A percentile compares a stretch with the other conserved stretches of the same genome.
phyloP scores from a whole-genome alignment of 2,329 filamentous ascomycete species.

The Colletotrichum euphorbiae region DNA sequence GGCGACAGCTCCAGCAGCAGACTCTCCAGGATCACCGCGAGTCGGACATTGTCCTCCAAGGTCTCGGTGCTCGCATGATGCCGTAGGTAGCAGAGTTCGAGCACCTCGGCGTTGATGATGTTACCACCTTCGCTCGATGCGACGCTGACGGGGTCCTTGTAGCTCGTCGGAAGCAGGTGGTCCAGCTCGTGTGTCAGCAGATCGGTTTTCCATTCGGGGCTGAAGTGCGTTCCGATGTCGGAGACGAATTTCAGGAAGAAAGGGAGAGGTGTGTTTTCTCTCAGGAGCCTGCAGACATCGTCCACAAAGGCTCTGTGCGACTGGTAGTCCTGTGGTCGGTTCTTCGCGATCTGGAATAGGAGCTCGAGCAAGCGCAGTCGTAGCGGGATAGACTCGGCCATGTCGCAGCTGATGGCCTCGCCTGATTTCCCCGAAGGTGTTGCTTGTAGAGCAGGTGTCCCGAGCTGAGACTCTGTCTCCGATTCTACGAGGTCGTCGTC shows the following conservation, averaged over 20 bases:
- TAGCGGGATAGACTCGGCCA: conserved; percentile 68
- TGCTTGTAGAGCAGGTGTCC: conserved; percentile 52
- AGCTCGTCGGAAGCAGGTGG: conserved; percentile 56
- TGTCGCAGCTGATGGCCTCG: conserved; percentile 52
- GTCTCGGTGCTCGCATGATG: conserved; percentile 71
- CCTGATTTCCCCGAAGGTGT: conserved; percentile 36
- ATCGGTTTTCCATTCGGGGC: conserved; percentile 26
- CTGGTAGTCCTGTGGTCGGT: conserved; percentile 56
- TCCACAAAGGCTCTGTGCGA: conserved; percentile 68
- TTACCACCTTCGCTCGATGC: conserved; percentile 52
- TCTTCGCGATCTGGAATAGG: conserved; percentile 59
- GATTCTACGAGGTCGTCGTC: conserved; percentile 54
- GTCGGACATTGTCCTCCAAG: conserved; percentile 76
- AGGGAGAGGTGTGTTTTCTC: conserved; percentile 64
- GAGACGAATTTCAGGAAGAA: conserved; percentile 67
- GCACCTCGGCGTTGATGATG: conserved; percentile 57
- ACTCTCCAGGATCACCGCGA: conserved; percentile 76
- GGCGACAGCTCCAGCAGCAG: conserved; percentile 67
- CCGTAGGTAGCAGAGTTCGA: conserved; percentile 72
- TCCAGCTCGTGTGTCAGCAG: conserved; percentile 51
- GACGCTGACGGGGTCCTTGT: conserved; percentile 55
- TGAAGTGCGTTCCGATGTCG: conserved; percentile 26
- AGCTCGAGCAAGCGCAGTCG: conserved; percentile 73
- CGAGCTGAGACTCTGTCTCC: conserved; percentile 61
- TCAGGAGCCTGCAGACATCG: conserved; percentile 66